These are phyloP conservation scores for Globisporangium solare DNA, from an alignment of 352 stramenopile genomes.

Conservation along the genomic window DNA sequence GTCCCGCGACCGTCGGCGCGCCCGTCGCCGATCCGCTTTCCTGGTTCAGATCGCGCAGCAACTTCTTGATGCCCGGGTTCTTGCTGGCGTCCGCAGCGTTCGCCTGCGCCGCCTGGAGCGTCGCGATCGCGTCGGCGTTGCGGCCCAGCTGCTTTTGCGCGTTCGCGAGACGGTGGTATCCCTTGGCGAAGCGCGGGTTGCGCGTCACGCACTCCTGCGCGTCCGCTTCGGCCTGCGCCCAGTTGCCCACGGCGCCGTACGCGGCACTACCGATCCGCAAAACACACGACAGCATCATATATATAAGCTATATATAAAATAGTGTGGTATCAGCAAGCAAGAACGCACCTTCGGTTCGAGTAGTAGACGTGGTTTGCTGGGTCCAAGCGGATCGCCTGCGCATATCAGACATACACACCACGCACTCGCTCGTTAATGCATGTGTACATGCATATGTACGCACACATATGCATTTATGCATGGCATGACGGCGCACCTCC, in stretches of 20 bases:
- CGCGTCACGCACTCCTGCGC: conserved; percentile 68
- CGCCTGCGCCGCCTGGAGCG: conserved; percentile 40
- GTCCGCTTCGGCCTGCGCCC: conserved; percentile 65
- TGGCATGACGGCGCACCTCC: conserved; percentile 28
- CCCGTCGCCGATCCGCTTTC: conserved; percentile 20
- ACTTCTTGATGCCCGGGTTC: conserved; percentile 70
- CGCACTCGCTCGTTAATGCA: not conserved
- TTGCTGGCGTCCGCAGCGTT: conserved; percentile 37
- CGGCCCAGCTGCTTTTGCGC: conserved; percentile 73
- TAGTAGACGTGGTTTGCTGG: conserved; percentile 81
- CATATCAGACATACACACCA: not conserved
- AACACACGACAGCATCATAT: not conserved
- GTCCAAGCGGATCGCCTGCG: conserved; percentile 69
- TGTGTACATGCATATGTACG: not conserved
- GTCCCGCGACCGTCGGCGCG: conserved; percentile 3
- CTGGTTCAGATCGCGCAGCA: conserved; percentile 65
- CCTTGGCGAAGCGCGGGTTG: conserved; percentile 74
- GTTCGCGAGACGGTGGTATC: conserved; percentile 75
- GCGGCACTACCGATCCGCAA: conserved; percentile 37
- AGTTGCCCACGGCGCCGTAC: conserved; percentile 64
- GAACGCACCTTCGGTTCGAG: conserved; percentile 63
- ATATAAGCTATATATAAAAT: no score
- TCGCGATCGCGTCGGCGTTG: conserved; percentile 65
- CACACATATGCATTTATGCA: not conserved
- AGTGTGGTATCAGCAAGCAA: not conserved